phyloP scores from a whole-genome alignment of 2,329 filamentous ascomycete species.

The Venturia nashicola region DNA sequence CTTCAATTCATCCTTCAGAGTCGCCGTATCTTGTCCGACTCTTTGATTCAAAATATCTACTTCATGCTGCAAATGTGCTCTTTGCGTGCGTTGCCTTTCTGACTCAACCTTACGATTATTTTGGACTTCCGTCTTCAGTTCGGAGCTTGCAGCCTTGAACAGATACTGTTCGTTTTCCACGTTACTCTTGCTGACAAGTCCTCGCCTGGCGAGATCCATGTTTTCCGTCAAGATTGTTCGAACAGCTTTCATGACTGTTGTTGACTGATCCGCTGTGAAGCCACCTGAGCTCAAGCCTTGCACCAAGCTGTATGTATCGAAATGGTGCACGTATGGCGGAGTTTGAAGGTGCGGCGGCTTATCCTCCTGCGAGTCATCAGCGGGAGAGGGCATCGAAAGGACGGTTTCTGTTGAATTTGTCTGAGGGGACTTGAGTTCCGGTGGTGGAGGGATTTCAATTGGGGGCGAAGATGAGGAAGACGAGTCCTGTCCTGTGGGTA shows the following conservation, averaged over 20 bases:
- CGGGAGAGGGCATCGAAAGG: slow-evolving; percentile 27
- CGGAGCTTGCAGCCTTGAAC: slow-evolving; percentile 85
- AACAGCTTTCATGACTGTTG: slow-evolving; percentile 86
- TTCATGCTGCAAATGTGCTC: slow-evolving; percentile 82
- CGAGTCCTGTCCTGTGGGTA: background rate
- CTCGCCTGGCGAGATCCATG: slow-evolving; percentile 65
- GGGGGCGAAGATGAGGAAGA: background rate
- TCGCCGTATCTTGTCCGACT: slow-evolving; percentile 69
- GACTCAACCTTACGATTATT: slow-evolving; percentile 65
- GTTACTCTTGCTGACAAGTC: slow-evolving; percentile 78
- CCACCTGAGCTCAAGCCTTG: slow-evolving; percentile 61
- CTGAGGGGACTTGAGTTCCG: slow-evolving; percentile 12
- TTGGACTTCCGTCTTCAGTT: slow-evolving; percentile 76
- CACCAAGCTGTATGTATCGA: slow-evolving; percentile 86
- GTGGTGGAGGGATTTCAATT: slow-evolving; percentile 8
- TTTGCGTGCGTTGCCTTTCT: slow-evolving; percentile 70
- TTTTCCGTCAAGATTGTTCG: slow-evolving; percentile 66
- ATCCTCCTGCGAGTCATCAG: slow-evolving; percentile 23
- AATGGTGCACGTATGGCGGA: slow-evolving; percentile 83
- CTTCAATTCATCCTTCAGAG: slow-evolving; percentile 80
- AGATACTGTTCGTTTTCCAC: slow-evolving; percentile 93
- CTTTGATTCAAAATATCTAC: slow-evolving; percentile 84
- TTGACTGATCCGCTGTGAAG: slow-evolving; percentile 62
- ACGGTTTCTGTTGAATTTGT: slow-evolving; percentile 27
- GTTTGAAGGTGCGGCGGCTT: slow-evolving; percentile 57